Conservation (phyloP, 257 asterid species). For the Paulownia fortunei region DNA sequence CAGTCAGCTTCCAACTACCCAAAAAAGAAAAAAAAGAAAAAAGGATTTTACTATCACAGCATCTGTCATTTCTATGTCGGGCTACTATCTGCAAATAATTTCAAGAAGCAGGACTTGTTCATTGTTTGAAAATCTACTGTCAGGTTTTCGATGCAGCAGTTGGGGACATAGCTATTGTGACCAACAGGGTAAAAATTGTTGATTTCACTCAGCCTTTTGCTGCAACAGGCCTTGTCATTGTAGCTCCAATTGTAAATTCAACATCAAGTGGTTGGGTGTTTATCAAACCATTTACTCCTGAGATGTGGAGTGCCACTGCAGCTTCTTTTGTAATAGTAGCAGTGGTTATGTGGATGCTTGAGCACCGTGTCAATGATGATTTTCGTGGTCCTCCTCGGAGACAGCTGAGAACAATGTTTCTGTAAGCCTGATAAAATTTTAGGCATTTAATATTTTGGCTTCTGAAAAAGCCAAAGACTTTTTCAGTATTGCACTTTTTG, state of each 20-base stretch:
- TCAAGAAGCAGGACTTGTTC: slow-evolving; percentile 1
- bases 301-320: slow-evolving; percentile 65
- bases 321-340: slow-evolving; percentile 60
- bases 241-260: slow-evolving; percentile 54
- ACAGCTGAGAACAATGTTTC: slow-evolving; percentile 64
- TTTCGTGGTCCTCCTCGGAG: slow-evolving; percentile 76
- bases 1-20: neutral
- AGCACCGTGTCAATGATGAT: slow-evolving; percentile 70
- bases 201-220: slow-evolving; percentile 76
- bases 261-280: slow-evolving; percentile 75
- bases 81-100: neutral
- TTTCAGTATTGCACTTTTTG: neutral
- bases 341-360: slow-evolving; percentile 67
- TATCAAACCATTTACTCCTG: slow-evolving; percentile 57
- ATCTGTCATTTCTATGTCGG: neutral
- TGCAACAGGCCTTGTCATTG: slow-evolving; percentile 66
- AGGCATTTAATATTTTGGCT: neutral
- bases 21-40: too few relatives aligned
- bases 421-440: slow-evolving; percentile 43
- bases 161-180: slow-evolving; percentile 75
- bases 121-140: neutral
- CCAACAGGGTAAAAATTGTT: slow-evolving; percentile 54
- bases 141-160: slow-evolving; percentile 68
- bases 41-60: too few relatives aligned
- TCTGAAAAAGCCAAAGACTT: neutral